Evolutionary conservation across 2,329 filamentous ascomycete genomes (phyloP).

Genomic region (Cyclaneusma minus): DNA sequence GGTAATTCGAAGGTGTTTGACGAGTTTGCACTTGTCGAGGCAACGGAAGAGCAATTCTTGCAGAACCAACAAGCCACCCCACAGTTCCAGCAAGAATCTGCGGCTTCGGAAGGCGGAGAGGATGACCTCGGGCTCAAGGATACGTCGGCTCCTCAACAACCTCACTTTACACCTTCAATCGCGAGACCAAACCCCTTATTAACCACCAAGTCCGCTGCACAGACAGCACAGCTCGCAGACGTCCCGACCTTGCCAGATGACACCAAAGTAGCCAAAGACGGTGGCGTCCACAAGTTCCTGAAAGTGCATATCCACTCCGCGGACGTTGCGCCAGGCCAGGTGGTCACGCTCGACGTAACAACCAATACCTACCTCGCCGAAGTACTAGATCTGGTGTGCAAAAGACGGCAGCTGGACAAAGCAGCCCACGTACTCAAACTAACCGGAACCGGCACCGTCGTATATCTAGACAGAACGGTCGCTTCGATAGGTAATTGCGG

Average conservation of each 20-base stretch:
- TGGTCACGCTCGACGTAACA: slow-evolving; percentile 59
- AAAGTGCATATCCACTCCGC: slow-evolving; percentile 56
- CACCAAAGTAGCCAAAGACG: slow-evolving; percentile 24
- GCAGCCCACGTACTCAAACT: slow-evolving; percentile 66
- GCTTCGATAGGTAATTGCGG: slow-evolving; percentile 61
- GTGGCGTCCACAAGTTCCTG: slow-evolving; percentile 55
- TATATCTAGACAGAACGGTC: slow-evolving; percentile 62
- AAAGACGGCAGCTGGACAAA: slow-evolving; percentile 65
- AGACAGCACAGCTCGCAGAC: slow-evolving; percentile 38
- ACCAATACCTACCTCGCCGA: slow-evolving; percentile 75
- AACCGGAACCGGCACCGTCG: slow-evolving; percentile 57
- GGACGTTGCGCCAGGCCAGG: slow-evolving; percentile 56
- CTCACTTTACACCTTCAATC: slow-evolving; percentile 14
- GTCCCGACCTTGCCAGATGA: slow-evolving; percentile 27
- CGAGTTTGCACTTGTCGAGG: slow-evolving; percentile 67
- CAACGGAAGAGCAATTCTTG: slow-evolving; percentile 48
- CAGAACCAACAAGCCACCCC: slow-evolving; percentile 57
- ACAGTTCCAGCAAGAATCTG: slow-evolving; percentile 41
- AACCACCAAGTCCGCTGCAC: slow-evolving; percentile 36
- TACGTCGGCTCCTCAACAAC: slow-evolving; percentile 23
- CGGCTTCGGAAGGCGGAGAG: slow-evolving; percentile 21
- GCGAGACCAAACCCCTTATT: slow-evolving; percentile 39
- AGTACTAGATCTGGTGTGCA: slow-evolving; percentile 63
- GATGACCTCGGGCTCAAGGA: slow-evolving; percentile 22
- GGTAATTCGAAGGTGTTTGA: slow-evolving; percentile 66